phyloP scores from a whole-genome alignment of 441 rosid genomes.

The Viola pubescens region DNA sequence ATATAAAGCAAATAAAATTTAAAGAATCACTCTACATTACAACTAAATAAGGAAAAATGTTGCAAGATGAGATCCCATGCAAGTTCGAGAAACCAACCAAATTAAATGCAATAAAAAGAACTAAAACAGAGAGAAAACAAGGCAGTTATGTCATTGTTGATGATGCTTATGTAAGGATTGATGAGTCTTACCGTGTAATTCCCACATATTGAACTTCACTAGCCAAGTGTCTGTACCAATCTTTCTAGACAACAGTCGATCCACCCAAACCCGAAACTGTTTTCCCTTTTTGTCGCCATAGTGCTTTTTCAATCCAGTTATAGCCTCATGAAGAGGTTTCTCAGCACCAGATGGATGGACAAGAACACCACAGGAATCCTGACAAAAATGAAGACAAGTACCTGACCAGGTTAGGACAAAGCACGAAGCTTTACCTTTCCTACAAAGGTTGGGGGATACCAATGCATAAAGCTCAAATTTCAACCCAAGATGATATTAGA shows the following conservation, averaged over 20 bases:
- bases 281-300: conserved; percentile 78
- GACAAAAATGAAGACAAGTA: conserved; percentile 18
- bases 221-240: conserved; percentile 56
- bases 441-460: too few relatives aligned
- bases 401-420: conserved; percentile 1
- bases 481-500: too few relatives aligned
- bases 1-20: background rate
- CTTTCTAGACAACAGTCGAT: conserved; percentile 47
- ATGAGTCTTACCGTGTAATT: conserved; percentile 44
- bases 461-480: too few relatives aligned
- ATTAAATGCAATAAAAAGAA: background rate
- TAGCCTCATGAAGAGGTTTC: conserved; percentile 39
- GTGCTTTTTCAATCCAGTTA: conserved; percentile 36
- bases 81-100: background rate
- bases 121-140: background rate
- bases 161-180: background rate
- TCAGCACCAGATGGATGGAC: conserved; percentile 71
- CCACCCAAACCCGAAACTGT: conserved; percentile 71
- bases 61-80: background rate
- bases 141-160: background rate
- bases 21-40: too few relatives aligned
- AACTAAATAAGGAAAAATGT: background rate
- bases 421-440: conserved; percentile 2
- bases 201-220: conserved; percentile 67
- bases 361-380: conserved; percentile 51